Conservation (phyloP, 305 asterid genomes). For the Galium porrigens region DNA sequence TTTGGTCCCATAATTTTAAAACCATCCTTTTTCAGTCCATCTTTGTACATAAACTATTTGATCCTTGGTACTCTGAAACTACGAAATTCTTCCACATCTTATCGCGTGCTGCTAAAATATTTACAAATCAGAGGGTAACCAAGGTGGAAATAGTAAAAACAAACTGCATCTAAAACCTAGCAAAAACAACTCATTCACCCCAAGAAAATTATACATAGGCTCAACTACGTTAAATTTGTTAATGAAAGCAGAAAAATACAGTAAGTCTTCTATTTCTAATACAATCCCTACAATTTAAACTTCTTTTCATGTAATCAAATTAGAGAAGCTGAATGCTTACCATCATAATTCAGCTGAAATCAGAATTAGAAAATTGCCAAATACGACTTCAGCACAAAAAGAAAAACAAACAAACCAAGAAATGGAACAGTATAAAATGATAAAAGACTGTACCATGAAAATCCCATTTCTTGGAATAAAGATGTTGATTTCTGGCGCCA, state of each 20-base stretch:
- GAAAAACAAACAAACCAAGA: neutral
- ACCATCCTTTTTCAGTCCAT: neutral
- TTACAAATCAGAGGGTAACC: neutral
- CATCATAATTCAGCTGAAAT: neutral
- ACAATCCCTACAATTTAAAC: neutral
- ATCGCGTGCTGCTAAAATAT: neutral
- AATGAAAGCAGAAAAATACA: neutral
- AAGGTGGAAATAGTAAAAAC: neutral
- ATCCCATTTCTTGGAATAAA: slow-evolving; percentile 30
- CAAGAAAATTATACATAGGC: too few relatives aligned
- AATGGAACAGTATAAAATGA: neutral
- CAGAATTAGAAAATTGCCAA: neutral
- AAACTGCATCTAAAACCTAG: neutral
- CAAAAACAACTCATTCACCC: neutral
- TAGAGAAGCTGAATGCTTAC: too few relatives aligned
- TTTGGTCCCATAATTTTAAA: neutral
- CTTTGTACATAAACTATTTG: neutral
- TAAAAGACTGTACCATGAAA: slow-evolving; percentile 38
- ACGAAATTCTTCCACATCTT: neutral
- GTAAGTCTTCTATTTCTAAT: too few relatives aligned
- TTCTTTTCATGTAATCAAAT: slow-evolving; percentile 2
- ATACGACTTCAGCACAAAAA: neutral
- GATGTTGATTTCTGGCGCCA: slow-evolving; percentile 12
- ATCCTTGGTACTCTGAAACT: neutral
- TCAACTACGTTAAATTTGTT: too few relatives aligned